Conservation (phyloP, 768 basidiomycete species). For the Dioszegia aurantiaca region DNA sequence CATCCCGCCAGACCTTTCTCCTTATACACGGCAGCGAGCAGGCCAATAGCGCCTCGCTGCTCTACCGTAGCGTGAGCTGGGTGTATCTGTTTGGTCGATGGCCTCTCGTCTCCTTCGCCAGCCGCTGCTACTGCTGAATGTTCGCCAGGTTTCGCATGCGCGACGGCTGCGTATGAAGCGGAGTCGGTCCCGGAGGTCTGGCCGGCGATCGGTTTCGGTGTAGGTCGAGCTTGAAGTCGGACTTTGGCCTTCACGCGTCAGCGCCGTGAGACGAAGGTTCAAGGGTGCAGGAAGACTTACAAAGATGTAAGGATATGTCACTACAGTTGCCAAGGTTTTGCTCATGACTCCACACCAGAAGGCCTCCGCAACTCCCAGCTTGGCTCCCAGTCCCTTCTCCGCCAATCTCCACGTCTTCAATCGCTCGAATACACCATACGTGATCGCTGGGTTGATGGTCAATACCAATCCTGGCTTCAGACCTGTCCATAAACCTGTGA, state of each 20-base stretch:
- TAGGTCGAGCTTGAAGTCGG: constrained; percentile 78
- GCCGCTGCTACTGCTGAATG: constrained; percentile 1
- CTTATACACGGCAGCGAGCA: constrained; percentile 68
- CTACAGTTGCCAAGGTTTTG: constrained; percentile 93
- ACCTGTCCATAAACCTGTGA: constrained; percentile 80
- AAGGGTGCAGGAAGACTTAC: constrained; percentile 26
- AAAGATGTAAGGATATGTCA: constrained; percentile 55
- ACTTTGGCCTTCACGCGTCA: constrained; percentile 63
- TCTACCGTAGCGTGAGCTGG: constrained; percentile 12
- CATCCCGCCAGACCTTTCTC: constrained; percentile 83
- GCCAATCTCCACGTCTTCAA: constrained; percentile 69
- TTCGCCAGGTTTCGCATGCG: background rate
- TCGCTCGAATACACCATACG: constrained; percentile 90
- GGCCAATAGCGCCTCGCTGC: constrained; percentile 66
- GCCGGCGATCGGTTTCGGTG: constrained; percentile 53
- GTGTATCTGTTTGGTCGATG: background rate
- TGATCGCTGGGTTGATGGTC: constrained; percentile 96
- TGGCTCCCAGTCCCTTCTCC: constrained; percentile 53
- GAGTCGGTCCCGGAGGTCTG: background rate
- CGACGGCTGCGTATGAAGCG: constrained; percentile 14
- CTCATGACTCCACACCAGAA: constrained; percentile 88
- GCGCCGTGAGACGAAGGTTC: background rate
- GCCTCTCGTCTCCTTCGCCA: constrained; percentile 7
- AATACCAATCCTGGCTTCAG: constrained; percentile 89
- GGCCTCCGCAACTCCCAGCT: constrained; percentile 71